phyloP scores from a whole-genome alignment of 2,329 filamentous ascomycete species.

The Calonectria pseudoreteaudii region DNA sequence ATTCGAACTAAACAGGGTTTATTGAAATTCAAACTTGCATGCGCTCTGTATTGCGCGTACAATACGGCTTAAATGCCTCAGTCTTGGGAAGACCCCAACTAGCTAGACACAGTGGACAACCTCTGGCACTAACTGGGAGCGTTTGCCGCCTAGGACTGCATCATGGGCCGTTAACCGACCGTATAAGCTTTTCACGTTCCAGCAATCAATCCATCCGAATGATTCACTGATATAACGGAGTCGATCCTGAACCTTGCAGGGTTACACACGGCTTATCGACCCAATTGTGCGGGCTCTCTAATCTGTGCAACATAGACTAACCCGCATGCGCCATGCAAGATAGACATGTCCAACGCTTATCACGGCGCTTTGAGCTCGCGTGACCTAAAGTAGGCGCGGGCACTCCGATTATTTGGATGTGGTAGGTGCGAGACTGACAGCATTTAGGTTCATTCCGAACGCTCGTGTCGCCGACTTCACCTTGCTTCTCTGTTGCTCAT shows the following conservation, averaged over 20 bases:
- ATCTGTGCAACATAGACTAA: background rate
- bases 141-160: background rate
- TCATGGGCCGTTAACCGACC: too few relatives aligned
- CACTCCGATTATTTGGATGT: background rate
- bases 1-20: background rate
- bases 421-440: background rate
- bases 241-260: background rate
- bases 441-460: background rate
- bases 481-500: background rate
- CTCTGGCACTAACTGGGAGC: background rate
- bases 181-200: background rate
- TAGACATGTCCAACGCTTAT: background rate
- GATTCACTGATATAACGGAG: background rate
- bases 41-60: background rate
- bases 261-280: background rate
- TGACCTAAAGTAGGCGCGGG: background rate
- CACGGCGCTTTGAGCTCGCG: background rate
- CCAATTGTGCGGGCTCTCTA: background rate
- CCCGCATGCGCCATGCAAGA: background rate
- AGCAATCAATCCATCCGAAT: background rate
- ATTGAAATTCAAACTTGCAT: background rate
- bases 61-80: background rate
- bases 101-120: background rate
- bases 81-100: too few relatives aligned
- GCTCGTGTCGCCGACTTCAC: background rate